Conservation (phyloP, 306 rosid species). For the Pueraria montana region DNA sequence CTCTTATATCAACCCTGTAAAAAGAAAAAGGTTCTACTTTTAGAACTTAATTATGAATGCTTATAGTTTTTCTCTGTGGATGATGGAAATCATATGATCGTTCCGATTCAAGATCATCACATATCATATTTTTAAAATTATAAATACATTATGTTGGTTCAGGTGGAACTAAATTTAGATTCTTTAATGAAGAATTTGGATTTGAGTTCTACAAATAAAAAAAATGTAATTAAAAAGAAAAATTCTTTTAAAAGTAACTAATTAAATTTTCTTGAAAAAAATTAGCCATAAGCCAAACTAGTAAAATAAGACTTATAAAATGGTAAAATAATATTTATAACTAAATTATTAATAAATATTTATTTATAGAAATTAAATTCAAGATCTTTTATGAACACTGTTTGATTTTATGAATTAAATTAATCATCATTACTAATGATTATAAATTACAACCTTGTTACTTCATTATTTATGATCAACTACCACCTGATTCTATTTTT, state of each 20-base stretch:
- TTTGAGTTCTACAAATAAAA: too few species aligned
- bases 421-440: neutral
- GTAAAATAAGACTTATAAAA: too few species aligned
- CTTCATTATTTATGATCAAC: neutral
- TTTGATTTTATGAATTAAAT: too few species aligned
- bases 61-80: neutral
- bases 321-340: too few species aligned
- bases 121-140: neutral
- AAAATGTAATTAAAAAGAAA: too few species aligned
- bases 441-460: neutral
- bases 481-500: neutral
- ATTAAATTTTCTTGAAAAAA: too few species aligned
- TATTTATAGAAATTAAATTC: neutral
- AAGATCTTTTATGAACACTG: neutral
- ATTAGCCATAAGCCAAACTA: too few species aligned
- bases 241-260: too few species aligned
- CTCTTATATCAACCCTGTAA: constrained; percentile 33
- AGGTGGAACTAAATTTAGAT: too few species aligned
- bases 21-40: constrained; percentile 30
- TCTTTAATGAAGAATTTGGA: too few species aligned
- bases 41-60: neutral
- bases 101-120: neutral
- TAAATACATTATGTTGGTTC: too few species aligned
- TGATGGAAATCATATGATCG: constrained; percentile 1
- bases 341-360: neutral